Evolutionary conservation across 2,329 filamentous ascomycete genomes (phyloP).

Genomic region (Calonectria henricotiae): DNA sequence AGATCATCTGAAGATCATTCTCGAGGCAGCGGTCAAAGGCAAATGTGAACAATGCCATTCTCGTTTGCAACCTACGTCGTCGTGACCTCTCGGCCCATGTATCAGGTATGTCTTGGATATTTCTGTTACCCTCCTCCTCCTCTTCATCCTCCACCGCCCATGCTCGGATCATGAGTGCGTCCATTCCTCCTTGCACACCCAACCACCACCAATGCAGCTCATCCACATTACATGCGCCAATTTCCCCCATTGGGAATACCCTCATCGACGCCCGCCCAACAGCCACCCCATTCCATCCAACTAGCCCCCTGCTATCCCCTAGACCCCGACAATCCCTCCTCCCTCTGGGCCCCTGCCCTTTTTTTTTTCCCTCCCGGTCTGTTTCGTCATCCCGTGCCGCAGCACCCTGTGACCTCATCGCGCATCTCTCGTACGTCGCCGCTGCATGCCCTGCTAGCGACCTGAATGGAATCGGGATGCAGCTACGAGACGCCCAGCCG

Average conservation of each 20-base stretch:
- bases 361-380: neutral
- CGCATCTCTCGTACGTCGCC: conserved; percentile 40
- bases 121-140: conserved; percentile 7
- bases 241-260: conserved; percentile 35
- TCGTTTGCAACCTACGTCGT: neutral
- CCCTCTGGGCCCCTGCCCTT: neutral
- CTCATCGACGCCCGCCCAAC: conserved; percentile 21
- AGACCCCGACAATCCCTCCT: conserved; percentile 23
- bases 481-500: conserved; percentile 18
- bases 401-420: conserved; percentile 53
- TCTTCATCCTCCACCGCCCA: conserved; percentile 9
- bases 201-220: conserved; percentile 4
- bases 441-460: conserved; percentile 17
- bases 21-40: conserved; percentile 39
- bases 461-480: conserved; percentile 20
- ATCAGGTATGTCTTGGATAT: conserved; percentile 15
- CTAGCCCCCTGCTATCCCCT: neutral
- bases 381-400: conserved; percentile 51
- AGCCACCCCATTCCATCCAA: conserved; percentile 1
- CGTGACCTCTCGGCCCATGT: neutral
- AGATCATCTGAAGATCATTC: conserved; percentile 46
- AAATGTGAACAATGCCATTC: conserved; percentile 21
- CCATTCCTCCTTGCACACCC: conserved; percentile 8
- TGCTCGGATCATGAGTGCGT: neutral
- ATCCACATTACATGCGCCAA: conserved; percentile 31